Evolutionary conservation across 1,139 yeast species (phyloP).

Genomic region (Hansenula anomala): DNA sequence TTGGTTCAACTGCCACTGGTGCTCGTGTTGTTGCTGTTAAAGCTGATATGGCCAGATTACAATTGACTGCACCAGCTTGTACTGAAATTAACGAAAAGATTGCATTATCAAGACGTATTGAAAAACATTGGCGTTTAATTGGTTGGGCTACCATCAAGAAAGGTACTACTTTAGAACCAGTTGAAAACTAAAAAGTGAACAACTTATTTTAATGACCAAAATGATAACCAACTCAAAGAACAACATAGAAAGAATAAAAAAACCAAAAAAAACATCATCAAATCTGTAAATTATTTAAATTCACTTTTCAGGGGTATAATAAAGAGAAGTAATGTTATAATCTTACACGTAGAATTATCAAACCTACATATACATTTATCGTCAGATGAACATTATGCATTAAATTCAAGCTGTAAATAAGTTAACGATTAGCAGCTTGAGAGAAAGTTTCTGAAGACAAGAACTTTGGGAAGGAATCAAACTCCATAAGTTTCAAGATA

Average conservation of each 20-base stretch:
- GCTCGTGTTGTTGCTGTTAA: slow-evolving; percentile 97
- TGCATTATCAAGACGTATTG: slow-evolving; percentile 98
- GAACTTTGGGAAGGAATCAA: slow-evolving; percentile 72
- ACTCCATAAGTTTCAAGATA: slow-evolving; percentile 59
- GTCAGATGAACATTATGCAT: background rate
- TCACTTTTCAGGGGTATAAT: slow-evolving; percentile 7
- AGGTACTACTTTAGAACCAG: slow-evolving; percentile 84
- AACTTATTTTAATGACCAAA: no score
- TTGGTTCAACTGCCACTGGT: slow-evolving; percentile 99
- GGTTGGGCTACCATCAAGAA: slow-evolving; percentile 99
- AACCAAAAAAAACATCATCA: slow-evolving; percentile 17
- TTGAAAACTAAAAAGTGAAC: slow-evolving; percentile 25
- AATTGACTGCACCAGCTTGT: slow-evolving; percentile 97
- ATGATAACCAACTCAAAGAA: background rate
- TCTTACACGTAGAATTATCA: no score
- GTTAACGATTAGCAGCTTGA: slow-evolving; percentile 16
- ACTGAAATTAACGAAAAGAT: slow-evolving; percentile 97
- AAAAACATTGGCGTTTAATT: slow-evolving; percentile 99
- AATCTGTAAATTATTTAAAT: slow-evolving; percentile 6
- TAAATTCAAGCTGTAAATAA: background rate
- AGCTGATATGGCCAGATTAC: slow-evolving; percentile 99
- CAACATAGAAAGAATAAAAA: slow-evolving; percentile 1
- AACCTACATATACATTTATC: no score
- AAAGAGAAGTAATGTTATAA: background rate
- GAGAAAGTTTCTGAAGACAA: slow-evolving; percentile 36